Evolutionary conservation across 495 filamentous ascomycete genomes (phyloP).

Genomic region (Friedmanniomyces endolithicus): DNA sequence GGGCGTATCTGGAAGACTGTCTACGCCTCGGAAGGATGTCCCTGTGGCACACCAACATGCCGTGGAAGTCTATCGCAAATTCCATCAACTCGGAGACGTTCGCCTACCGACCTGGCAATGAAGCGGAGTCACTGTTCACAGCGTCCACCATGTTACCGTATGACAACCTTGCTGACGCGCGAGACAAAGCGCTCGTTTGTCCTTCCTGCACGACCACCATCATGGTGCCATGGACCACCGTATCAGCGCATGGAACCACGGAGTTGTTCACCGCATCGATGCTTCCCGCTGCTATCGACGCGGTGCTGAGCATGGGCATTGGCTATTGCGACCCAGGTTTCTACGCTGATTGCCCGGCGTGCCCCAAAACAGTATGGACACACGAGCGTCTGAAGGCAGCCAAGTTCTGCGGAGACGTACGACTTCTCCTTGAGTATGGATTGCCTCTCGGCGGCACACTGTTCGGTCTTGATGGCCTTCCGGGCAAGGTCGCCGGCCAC

Average conservation of each 20-base stretch:
- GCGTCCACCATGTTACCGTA: constrained; percentile 42
- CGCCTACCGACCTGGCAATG: constrained; percentile 43
- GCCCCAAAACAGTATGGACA: constrained; percentile 10
- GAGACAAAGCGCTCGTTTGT: constrained; percentile 42
- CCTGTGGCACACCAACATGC: constrained; percentile 56
- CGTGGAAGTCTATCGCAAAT: constrained; percentile 49
- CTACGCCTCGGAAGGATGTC: constrained; percentile 46
- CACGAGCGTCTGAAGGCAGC: constrained; percentile 43
- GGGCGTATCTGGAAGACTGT: constrained; percentile 66
- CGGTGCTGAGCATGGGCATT: constrained; percentile 5
- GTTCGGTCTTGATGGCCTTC: constrained; percentile 8
- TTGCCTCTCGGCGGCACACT: constrained; percentile 57
- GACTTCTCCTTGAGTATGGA: constrained; percentile 31
- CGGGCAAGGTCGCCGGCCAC: background rate
- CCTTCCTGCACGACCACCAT: constrained; percentile 39
- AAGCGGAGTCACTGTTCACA: constrained; percentile 39
- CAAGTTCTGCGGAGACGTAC: constrained; percentile 46
- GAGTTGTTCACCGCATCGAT: background rate
- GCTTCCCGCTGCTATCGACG: background rate
- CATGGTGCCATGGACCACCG: constrained; percentile 49
- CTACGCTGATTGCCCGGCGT: constrained; percentile 20
- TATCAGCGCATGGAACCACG: constrained; percentile 14
- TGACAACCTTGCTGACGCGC: constrained; percentile 44
- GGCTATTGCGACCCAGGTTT: constrained; percentile 61
- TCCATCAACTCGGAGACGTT: constrained; percentile 51